Evolutionary conservation across 176 grass and related monocot genomes (phyloP), one percentile per base, ranked within the genome.

Genomic region (Hordeum marinum): DNA sequence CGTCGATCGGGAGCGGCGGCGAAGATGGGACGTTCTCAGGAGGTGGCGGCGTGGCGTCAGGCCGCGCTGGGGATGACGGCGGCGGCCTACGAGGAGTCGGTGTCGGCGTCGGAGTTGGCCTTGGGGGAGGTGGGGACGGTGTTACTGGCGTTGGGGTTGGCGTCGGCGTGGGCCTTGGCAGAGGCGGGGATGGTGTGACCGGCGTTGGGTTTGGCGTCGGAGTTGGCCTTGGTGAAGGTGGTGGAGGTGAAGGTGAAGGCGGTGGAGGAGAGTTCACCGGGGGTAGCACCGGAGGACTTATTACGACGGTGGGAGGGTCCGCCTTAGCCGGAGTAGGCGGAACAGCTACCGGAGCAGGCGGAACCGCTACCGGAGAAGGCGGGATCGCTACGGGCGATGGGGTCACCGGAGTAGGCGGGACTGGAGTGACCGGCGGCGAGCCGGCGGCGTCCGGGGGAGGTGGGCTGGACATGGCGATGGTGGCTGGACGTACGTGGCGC

Each of bases 41-140:
- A 7, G 82, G 85, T 0, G 89, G 72, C 2, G 89, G 89, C 27
- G 75, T 26, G 40, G 29, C 31, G 64, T 14, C 21, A 20, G 69
- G 78, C 14, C 80, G 85, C 39, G 91, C 23, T 12, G 67, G 80
- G 0, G 87, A 72, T 0, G 90, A 0, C 7, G 64, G 7, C 64
- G 31, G 34, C 14, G 25, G 15, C 25, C 72, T 31, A 14, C 8
- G 55, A 24, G 78, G 39, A 63, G 68, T 26, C 9, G 76, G 63
- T 2, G 72, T 50, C 32, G 72, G 72, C 0, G 72, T 75, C 0
- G 72, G 72, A 26, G 72, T 75, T 6, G 8, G 45, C 15, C 45
- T 52, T 54, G 72, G 8, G 21, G 45, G 72, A 11, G 45, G 26
- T 7, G 72, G 72, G 15, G 25, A 31, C 43, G 72, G 72, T 7